Base-by-base conservation (phyloP, 208 protist genomes). In the Naegleria fowleri region DNA sequence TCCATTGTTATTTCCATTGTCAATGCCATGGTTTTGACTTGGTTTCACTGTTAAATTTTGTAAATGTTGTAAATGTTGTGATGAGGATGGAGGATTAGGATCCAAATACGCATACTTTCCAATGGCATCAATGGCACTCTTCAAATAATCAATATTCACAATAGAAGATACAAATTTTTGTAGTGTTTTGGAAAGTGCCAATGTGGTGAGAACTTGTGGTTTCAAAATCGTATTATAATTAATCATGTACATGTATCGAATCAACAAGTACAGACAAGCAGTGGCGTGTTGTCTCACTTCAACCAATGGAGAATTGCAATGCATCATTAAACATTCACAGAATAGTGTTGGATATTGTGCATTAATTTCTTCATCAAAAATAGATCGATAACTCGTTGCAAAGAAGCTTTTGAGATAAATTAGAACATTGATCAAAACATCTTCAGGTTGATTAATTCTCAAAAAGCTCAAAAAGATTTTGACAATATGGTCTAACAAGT, bases 281-380 rank as follows among this genome's bases (percentile, higher is more conserved):
- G 25, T 67, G 19, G 86, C 86, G 6, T 89, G 86, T 5, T 22
- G 2, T 67, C 86, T 58, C 15, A 89, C 67, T 33, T 79, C 67
- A 36, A 5, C 0, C 7, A 79, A 36, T 36, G 16, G 6, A 36
- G 67, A 79, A 79, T 79, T 79, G 36, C 67, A 79, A 13, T 36
- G 29, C 16, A 79, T 36, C 67, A 79, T 79, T 79, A 79, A 79
- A 79, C 67, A 79, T 79, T 79, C 67, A 79, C 67, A 79, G 29
- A 79, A 79, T 79, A 79, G 25, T 36, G 67, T 79, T 79, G 67
- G 67, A 79, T 79, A 79, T 79, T 79, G 67, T 36, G 67, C 29
- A 79, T 79, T 79, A 1, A n/a, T 33, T 79, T 79, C 67, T 33
- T 79, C 67, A 33, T 79, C 67, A 29, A 79, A 79, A 36, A 79